phyloP scores from a whole-genome alignment of 305 asterid genomes.

The Fraxinus nigra region DNA sequence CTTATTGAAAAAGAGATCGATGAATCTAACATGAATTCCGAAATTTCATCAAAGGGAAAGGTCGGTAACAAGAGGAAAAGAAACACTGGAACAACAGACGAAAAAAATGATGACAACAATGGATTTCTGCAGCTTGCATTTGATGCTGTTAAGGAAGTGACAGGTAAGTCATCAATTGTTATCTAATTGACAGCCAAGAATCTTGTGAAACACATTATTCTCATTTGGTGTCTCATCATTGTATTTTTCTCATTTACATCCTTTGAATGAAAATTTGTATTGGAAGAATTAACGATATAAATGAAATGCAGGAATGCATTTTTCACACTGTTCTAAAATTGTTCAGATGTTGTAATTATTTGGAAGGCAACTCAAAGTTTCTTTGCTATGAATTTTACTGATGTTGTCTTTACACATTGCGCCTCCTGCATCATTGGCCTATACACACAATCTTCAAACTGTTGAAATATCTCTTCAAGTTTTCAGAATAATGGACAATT shows the following conservation, averaged over 20 bases:
- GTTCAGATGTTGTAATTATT: not conserved
- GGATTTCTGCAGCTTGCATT: slow-evolving; percentile 10
- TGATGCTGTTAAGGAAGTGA: slow-evolving; percentile 18
- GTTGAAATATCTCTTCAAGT: not conserved
- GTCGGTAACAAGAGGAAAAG: slow-evolving; percentile 2
- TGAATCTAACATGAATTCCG: slow-evolving; percentile 23
- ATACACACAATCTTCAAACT: not conserved
- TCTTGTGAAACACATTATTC: not conserved
- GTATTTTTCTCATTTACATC: slow-evolving; percentile 1
- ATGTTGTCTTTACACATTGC: not conserved
- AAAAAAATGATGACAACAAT: not conserved
- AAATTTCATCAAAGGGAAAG: not conserved
- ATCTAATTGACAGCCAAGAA: not conserved
- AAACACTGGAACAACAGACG: not conserved
- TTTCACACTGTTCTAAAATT: not conserved
- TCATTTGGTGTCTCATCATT: not conserved
- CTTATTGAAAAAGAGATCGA: slow-evolving; percentile 41
- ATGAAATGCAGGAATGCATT: not conserved
- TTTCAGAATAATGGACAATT: not conserved
- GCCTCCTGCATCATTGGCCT: not conserved
- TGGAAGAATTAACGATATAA: not conserved
- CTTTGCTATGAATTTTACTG: not conserved
- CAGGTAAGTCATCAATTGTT: slow-evolving; percentile 12
- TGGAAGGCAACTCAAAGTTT: not conserved
- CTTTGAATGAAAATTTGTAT: not conserved